Percentiles rank a stretch among this genome's conserved stretches.
phyloP scores from a whole-genome alignment of 495 filamentous ascomycete species.

The Penicillium ucsense region DNA sequence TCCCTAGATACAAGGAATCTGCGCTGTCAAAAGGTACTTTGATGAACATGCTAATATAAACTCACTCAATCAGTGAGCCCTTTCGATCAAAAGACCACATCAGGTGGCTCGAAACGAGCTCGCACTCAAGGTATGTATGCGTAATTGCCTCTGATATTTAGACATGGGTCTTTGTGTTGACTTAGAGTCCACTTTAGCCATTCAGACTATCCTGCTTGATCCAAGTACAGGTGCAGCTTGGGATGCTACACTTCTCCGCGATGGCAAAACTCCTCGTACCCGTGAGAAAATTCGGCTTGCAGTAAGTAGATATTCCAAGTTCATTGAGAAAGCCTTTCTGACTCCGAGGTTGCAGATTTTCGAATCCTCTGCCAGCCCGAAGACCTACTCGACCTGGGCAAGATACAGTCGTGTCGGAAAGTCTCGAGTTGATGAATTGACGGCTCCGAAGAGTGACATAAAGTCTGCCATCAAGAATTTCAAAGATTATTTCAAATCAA shows the following conservation, averaged over 20 bases:
- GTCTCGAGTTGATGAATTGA: slow-evolving; percentile 18
- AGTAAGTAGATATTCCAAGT: slow-evolving; percentile 10
- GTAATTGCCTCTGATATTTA: too few relatives aligned
- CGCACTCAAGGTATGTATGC: too few relatives aligned
- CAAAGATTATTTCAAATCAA: slow-evolving; percentile 43
- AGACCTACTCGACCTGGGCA: slow-evolving; percentile 33
- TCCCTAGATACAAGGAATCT: too few relatives aligned
- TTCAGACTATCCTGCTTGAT: neutral
- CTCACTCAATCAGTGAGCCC: too few relatives aligned
- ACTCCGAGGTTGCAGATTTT: slow-evolving; percentile 33
- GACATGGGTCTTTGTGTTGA: too few relatives aligned
- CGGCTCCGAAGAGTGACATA: slow-evolving; percentile 18
- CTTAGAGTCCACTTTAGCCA: neutral
- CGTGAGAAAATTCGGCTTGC: slow-evolving; percentile 21
- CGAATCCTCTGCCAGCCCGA: slow-evolving; percentile 36
- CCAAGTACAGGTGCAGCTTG: slow-evolving; percentile 2
- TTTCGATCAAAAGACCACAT: too few relatives aligned
- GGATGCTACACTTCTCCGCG: slow-evolving; percentile 2
- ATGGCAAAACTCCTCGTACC: neutral
- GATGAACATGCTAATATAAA: too few relatives aligned
- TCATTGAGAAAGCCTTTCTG: too few relatives aligned
- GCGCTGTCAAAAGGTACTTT: too few relatives aligned
- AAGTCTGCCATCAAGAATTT: slow-evolving; percentile 37
- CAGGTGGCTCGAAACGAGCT: too few relatives aligned
- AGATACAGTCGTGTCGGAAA: slow-evolving; percentile 26